These are phyloP conservation scores for Albugo laibachii DNA, from an alignment of 352 stramenopile genomes.

Conservation along the genomic window DNA sequence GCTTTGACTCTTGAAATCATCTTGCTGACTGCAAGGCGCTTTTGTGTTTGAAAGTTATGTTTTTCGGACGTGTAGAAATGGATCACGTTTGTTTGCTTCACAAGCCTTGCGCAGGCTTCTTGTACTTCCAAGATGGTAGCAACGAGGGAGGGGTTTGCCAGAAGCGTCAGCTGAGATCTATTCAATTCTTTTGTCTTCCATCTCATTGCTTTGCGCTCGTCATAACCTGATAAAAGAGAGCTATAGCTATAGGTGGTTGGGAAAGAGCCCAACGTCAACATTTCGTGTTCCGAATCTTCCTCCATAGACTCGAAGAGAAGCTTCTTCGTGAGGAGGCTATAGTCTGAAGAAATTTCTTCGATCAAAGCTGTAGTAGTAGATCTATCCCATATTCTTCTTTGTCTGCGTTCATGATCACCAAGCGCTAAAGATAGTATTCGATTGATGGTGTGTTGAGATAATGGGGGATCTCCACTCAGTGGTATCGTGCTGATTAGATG, in stretches of 20 bases:
- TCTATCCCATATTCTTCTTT: conserved; percentile 9
- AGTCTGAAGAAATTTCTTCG: conserved; percentile 81
- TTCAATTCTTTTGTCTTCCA: conserved; percentile 12
- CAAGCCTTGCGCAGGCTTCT: not conserved
- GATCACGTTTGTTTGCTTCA: not conserved
- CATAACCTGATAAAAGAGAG: not conserved
- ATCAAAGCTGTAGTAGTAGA: conserved; percentile 37
- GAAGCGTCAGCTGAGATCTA: conserved; percentile 58
- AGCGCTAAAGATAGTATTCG: conserved; percentile 24
- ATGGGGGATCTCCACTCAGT: conserved; percentile 32
- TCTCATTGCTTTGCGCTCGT: not conserved
- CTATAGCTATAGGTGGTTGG: conserved; percentile 1
- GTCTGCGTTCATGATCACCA: conserved; percentile 20
- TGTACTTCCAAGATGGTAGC: not conserved
- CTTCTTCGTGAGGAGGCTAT: conserved; percentile 87
- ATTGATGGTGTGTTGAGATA: conserved; percentile 44
- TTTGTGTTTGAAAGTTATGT: not conserved
- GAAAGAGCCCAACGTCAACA: conserved; percentile 27
- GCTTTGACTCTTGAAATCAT: too few relatives aligned
- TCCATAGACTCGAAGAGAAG: conserved; percentile 73
- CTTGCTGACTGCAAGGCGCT: not conserved
- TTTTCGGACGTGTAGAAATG: not conserved
- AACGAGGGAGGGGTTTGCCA: conserved; percentile 8
- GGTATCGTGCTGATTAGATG: conserved; percentile 67
- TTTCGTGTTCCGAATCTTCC: conserved; percentile 34